These are phyloP conservation scores for Aphanoascus verrucosus DNA, from an alignment of 2,329 filamentous ascomycete genomes.

Conservation along the genomic window DNA sequence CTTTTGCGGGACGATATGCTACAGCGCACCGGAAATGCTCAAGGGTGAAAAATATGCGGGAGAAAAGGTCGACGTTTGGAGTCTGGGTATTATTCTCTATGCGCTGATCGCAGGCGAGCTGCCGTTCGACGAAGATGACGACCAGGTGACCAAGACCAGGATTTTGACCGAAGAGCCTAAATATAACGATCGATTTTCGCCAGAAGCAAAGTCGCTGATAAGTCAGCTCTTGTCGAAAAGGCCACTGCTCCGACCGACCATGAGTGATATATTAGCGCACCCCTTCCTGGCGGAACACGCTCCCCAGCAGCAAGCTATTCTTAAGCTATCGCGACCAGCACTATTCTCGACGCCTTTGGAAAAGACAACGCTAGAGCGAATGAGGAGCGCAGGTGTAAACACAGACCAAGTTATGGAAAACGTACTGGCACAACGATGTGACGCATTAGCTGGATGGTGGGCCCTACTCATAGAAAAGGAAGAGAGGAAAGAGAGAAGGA, in stretches of 20 bases:
- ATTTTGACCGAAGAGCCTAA: slow-evolving; percentile 79
- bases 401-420: slow-evolving; percentile 92
- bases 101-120: slow-evolving; percentile 70
- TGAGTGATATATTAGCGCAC: slow-evolving; percentile 78
- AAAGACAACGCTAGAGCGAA: slow-evolving; percentile 81
- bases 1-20: slow-evolving; percentile 95
- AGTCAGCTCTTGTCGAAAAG: slow-evolving; percentile 79
- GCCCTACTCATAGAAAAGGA: slow-evolving; percentile 89
- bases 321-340: slow-evolving; percentile 67
- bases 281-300: slow-evolving; percentile 82
- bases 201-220: slow-evolving; percentile 66
- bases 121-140: slow-evolving; percentile 93
- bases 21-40: slow-evolving; percentile 96
- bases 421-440: slow-evolving; percentile 79
- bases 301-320: slow-evolving; percentile 74
- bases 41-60: slow-evolving; percentile 97
- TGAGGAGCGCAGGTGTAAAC: slow-evolving; percentile 87
- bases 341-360: slow-evolving; percentile 80
- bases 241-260: slow-evolving; percentile 66
- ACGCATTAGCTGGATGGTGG: slow-evolving; percentile 92
- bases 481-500: slow-evolving; percentile 67
- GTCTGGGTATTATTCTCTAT: slow-evolving; percentile 82
- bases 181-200: slow-evolving; percentile 68
- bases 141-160: slow-evolving; percentile 69
- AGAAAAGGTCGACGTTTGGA: slow-evolving; percentile 98